A percentile compares a stretch with the other conserved stretches of the same genome.
Conservation (phyloP, 345 rosid species). For the Eucalyptus cloeziana region DNA sequence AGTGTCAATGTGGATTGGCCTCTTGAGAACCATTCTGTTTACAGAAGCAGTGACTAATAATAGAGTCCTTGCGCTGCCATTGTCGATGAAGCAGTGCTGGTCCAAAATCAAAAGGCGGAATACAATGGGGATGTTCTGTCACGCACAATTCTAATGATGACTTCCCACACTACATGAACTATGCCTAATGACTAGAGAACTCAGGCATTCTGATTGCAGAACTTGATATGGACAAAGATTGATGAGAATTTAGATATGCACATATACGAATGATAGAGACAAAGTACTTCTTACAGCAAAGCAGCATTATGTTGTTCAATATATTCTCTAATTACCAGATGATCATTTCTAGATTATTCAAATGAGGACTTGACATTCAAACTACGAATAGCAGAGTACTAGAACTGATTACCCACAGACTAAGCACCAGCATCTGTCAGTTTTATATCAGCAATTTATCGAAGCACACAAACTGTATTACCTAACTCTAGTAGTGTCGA, state of each 20-base stretch:
- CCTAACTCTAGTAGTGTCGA: not conserved
- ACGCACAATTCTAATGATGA: not conserved
- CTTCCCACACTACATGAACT: not conserved
- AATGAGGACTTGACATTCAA: not conserved
- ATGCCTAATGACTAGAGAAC: too few relatives aligned
- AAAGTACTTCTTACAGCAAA: not conserved
- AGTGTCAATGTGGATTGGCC: too few relatives aligned
- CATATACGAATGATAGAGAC: not conserved
- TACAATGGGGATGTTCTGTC: not conserved
- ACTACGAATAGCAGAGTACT: not conserved
- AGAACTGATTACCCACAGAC: not conserved
- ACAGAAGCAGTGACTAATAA: too few relatives aligned
- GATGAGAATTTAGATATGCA: not conserved
- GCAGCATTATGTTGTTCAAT: not conserved
- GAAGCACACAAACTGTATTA: not conserved
- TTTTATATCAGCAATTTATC: not conserved
- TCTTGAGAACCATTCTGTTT: too few relatives aligned
- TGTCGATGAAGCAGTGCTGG: too few relatives aligned
- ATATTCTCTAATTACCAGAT: not conserved
- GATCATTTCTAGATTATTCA: not conserved
- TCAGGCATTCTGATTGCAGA: too few relatives aligned
- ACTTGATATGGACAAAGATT: not conserved
- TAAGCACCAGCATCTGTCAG: not conserved
- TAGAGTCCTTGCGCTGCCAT: too few relatives aligned
- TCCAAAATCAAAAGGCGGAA: too few relatives aligned